A percentile compares a stretch with the other conserved stretches of the same genome.
These are phyloP conservation scores for Annulohypoxylon maeteangense DNA, from an alignment of 495 filamentous ascomycete species.

Conservation along the genomic window DNA sequence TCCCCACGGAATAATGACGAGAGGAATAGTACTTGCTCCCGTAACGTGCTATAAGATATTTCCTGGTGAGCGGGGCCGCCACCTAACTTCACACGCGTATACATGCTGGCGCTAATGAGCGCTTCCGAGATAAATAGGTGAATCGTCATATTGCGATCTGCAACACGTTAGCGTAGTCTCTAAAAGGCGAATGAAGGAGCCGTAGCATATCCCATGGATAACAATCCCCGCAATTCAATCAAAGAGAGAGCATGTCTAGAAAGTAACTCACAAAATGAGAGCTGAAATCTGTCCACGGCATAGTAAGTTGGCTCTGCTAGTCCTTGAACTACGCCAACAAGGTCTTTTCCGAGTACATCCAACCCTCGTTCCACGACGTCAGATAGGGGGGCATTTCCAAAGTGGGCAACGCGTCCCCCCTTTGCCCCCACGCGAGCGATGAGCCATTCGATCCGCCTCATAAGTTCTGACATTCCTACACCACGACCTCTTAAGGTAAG, in stretches of 20 bases:
- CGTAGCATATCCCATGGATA: not conserved
- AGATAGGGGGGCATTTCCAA: conserved; percentile 78
- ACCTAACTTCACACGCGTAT: conserved; percentile 87
- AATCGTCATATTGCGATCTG: conserved; percentile 94
- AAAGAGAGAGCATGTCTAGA: not conserved
- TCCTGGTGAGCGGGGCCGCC: conserved; percentile 83
- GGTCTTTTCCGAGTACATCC: conserved; percentile 87
- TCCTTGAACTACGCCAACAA: conserved; percentile 81
- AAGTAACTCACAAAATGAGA: conserved; percentile 74
- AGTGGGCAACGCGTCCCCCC: conserved; percentile 91
- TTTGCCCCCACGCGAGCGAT: conserved; percentile 82
- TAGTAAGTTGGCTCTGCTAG: conserved; percentile 90
- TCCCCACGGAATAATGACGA: conserved; percentile 94
- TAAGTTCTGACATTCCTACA: conserved; percentile 85
- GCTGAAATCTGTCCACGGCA: conserved; percentile 94
- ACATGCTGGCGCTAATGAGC: conserved; percentile 87
- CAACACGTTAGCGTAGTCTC: conserved; percentile 1
- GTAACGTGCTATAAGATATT: conserved; percentile 75
- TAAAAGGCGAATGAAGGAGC: not conserved
- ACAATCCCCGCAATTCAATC: not conserved
- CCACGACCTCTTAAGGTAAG: conserved; percentile 92
- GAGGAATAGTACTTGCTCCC: conserved; percentile 84
- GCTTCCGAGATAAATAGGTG: conserved; percentile 95
- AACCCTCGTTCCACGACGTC: conserved; percentile 89
- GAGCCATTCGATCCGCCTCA: conserved; percentile 91